Conservation (phyloP, 2,329 filamentous ascomycete genomes). For the Harringtonia aguacate region DNA sequence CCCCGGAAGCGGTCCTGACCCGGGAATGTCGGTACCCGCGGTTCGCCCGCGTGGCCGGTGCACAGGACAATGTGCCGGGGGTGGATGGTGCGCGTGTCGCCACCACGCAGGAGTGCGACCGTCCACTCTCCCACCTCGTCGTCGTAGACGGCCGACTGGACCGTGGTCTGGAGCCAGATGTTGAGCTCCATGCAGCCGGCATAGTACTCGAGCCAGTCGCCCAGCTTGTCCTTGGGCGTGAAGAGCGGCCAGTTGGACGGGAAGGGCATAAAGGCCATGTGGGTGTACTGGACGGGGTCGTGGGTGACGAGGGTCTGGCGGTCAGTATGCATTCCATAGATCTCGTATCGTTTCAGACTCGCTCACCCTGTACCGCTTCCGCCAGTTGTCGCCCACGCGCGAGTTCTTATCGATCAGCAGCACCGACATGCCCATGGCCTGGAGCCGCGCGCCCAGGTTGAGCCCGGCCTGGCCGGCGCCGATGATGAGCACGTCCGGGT, state of each 20-base stretch:
- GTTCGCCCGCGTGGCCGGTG: constrained; percentile 59
- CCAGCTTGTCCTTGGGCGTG: constrained; percentile 62
- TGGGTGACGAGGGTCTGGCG: constrained; percentile 44
- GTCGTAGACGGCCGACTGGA: constrained; percentile 38
- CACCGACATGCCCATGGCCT: constrained; percentile 43
- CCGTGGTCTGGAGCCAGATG: constrained; percentile 47
- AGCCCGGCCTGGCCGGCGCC: constrained; percentile 51
- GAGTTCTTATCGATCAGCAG: constrained; percentile 48
- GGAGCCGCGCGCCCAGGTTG: constrained; percentile 44
- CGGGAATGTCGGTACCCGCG: constrained; percentile 45
- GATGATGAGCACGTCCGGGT: constrained; percentile 47
- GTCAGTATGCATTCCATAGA: no score
- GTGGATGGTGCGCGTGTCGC: constrained; percentile 36
- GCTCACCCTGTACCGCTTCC: constrained; percentile 45
- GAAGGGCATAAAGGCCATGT: constrained; percentile 55
- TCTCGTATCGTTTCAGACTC: no score
- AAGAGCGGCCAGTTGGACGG: constrained; percentile 58
- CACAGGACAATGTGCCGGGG: constrained; percentile 56
- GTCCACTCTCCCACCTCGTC: constrained; percentile 39
- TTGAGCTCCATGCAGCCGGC: constrained; percentile 56
- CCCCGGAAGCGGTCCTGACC: constrained; percentile 43
- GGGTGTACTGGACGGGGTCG: constrained; percentile 52
- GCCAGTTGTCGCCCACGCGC: constrained; percentile 54
- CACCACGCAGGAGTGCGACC: constrained; percentile 24
- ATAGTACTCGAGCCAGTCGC: constrained; percentile 57